Percentiles rank a stretch among this genome's conserved stretches.
Conservation (phyloP, 768 basidiomycete species). For the Ramaria sp. region DNA sequence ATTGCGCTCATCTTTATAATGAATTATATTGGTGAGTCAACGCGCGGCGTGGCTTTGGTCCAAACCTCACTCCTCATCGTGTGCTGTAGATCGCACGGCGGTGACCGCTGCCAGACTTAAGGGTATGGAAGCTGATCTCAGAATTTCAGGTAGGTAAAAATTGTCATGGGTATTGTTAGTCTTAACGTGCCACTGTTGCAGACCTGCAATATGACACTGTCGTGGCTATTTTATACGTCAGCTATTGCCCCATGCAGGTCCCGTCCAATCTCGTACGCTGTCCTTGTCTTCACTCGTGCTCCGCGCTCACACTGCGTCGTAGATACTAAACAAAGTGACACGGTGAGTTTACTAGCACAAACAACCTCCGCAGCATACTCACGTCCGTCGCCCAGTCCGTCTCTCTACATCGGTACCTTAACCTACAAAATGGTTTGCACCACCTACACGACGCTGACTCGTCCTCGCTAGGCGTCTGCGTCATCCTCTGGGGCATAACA, state of each 20-base stretch:
- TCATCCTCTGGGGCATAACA: constrained; percentile 52
- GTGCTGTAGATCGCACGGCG: constrained; percentile 7
- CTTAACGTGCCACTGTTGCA: constrained; percentile 11
- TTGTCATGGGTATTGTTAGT: not conserved
- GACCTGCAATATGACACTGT: constrained; percentile 44
- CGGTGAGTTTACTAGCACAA: constrained; percentile 24
- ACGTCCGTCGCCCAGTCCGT: constrained; percentile 29
- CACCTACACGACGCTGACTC: not conserved
- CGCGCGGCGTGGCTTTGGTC: too few relatives aligned
- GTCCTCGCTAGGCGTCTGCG: constrained; percentile 24
- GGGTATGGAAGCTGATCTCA: constrained; percentile 30
- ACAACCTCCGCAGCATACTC: not conserved
- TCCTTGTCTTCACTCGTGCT: constrained; percentile 7
- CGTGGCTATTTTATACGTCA: constrained; percentile 43
- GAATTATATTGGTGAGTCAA: too few relatives aligned
- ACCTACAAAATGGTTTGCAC: not conserved
- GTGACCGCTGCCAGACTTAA: constrained; percentile 30
- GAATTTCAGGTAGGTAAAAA: constrained; percentile 19
- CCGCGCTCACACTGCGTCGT: not conserved
- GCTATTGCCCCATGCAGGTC: constrained; percentile 53
- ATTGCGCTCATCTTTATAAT: too few relatives aligned
- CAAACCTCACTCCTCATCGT: too few relatives aligned
- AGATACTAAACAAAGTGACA: constrained; percentile 48
- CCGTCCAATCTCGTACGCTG: constrained; percentile 51
- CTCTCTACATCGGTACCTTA: constrained; percentile 42